A percentile compares a stretch with the other conserved stretches of the same genome.
These are phyloP conservation scores for Fusarium falciforme DNA, from an alignment of 2,329 filamentous ascomycete species.

Conservation along the genomic window DNA sequence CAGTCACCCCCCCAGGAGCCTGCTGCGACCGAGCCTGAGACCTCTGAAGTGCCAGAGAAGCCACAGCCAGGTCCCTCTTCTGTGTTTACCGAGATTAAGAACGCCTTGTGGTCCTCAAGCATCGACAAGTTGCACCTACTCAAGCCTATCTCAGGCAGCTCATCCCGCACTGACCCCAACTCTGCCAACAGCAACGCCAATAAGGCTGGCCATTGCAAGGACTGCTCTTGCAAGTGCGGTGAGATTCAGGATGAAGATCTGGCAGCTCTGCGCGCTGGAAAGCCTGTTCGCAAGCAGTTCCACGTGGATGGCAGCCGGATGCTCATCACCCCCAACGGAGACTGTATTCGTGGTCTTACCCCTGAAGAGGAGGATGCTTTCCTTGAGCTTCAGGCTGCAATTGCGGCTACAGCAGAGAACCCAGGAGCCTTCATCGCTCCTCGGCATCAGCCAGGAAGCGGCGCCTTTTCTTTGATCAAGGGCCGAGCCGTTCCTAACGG, in stretches of 20 bases:
- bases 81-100: slow-evolving; percentile 52
- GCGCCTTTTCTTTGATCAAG: slow-evolving; percentile 72
- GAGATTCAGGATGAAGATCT: slow-evolving; percentile 64
- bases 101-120: slow-evolving; percentile 47
- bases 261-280: slow-evolving; percentile 64
- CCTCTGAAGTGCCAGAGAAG: slow-evolving; percentile 42
- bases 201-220: slow-evolving; percentile 50
- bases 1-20: slow-evolving; percentile 34
- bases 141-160: slow-evolving; percentile 48
- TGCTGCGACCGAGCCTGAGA: slow-evolving; percentile 25
- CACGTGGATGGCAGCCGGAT: slow-evolving; percentile 72
- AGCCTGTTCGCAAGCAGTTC: slow-evolving; percentile 68
- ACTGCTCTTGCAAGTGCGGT: slow-evolving; percentile 53
- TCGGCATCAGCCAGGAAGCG: slow-evolving; percentile 64
- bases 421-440: slow-evolving; percentile 68
- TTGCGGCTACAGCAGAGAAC: slow-evolving; percentile 62
- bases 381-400: slow-evolving; percentile 72
- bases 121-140: slow-evolving; percentile 53
- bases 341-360: slow-evolving; percentile 78
- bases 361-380: slow-evolving; percentile 77
- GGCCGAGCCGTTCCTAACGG: slow-evolving; percentile 74
- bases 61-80: slow-evolving; percentile 47
- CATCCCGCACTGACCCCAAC: slow-evolving; percentile 44
- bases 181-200: slow-evolving; percentile 30
- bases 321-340: slow-evolving; percentile 80